Evolutionary conservation across 2,329 filamentous ascomycete species (phyloP), one percentile per base, ranked within the genome.

Genomic region (Zarea fungicola): DNA sequence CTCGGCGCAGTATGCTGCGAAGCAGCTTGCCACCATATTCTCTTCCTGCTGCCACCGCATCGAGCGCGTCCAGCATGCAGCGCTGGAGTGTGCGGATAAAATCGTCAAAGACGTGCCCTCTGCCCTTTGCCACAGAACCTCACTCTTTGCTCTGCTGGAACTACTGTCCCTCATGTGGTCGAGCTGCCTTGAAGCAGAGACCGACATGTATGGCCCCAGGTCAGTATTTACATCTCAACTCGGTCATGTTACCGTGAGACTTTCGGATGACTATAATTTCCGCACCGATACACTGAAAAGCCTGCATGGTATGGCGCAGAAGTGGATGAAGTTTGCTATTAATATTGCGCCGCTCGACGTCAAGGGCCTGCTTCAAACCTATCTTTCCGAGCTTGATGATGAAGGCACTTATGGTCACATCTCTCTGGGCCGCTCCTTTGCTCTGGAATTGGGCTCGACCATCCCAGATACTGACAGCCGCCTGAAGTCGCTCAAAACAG

Each of bases 341-440:
- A 85, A 87, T 56, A 79, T 95, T 41, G 90, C 95, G 3, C 92
- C 93, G 6, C 74, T 96, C 21, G 92, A 99, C 65, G 83, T 97
- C 52, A 99, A 99, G 68, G 93, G 95, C 1, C 75, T 99, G 18
- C 75, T 99, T 36, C 93, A 96, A 69, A 97, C 93, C 0, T 97
- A 99, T 63, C 76, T 99, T 14, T 96, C 95, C 1, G 91, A 96
- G 57, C 96, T 91, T 58, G 87, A 95, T 53, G 91, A 97, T 56
- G 89, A 96, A 55, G 88, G 87, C 42, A 83, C 84, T 1, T 96
- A 95, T 61, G 93, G 91, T 0, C 90, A 96, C 64, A 83, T 97
- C 53, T 92, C 91, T 1, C 76, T 99, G 14, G 95, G 93, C 10
- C 80, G 95, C 51, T 97, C 93, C 1, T 96, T 99, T 65, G 93